Evolutionary conservation across 345 rosid species (phyloP).

Genomic region (Acer yangbiense): DNA sequence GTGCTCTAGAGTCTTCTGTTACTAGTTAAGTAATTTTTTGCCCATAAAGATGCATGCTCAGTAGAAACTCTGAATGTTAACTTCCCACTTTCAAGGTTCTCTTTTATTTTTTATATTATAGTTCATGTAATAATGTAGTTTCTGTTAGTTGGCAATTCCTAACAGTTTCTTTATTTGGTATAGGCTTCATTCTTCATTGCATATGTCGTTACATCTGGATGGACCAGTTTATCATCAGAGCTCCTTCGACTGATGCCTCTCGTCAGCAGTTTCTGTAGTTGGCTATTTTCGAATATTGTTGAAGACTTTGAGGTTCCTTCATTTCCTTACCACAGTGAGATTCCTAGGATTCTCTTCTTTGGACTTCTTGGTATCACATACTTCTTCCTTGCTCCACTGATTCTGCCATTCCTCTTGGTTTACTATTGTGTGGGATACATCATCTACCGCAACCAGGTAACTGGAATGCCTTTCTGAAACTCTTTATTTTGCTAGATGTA

Average conservation of each 20-base stretch:
- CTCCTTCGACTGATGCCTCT: constrained; percentile 69
- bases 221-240: constrained; percentile 88
- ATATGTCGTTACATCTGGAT: constrained; percentile 90
- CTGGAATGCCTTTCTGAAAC: constrained; percentile 6
- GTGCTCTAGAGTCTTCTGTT: not conserved
- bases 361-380: constrained; percentile 86
- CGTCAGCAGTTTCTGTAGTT: constrained; percentile 39
- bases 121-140: constrained; percentile 6
- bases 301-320: constrained; percentile 66
- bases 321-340: constrained; percentile 63
- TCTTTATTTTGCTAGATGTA: not conserved
- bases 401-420: constrained; percentile 83
- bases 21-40: not conserved
- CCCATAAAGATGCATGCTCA: not conserved
- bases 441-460: constrained; percentile 90
- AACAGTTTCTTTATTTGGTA: constrained; percentile 25
- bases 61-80: not conserved
- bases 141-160: constrained; percentile 9
- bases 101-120: not conserved
- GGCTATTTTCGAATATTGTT: constrained; percentile 42
- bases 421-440: constrained; percentile 84
- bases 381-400: constrained; percentile 86
- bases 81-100: not conserved
- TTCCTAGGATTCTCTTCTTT: constrained; percentile 71
- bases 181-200: constrained; percentile 94